Evolutionary conservation across 2,329 filamentous ascomycete genomes (phyloP).

Genomic region (Lecanicillium sp.): DNA sequence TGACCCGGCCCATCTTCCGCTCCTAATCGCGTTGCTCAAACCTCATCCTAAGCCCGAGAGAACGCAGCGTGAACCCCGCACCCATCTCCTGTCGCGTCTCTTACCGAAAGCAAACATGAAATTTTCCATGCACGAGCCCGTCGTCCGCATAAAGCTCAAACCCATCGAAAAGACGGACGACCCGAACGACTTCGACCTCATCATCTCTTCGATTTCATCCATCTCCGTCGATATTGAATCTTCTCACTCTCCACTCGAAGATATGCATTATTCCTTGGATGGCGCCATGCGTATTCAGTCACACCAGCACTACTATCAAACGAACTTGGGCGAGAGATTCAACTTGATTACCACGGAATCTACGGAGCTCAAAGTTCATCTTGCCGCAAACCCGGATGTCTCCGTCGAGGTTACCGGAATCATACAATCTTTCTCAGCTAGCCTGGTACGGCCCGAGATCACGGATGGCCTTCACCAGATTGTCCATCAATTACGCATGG

Average conservation of each 20-base stretch:
- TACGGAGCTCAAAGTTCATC: constrained; percentile 77
- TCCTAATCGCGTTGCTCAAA: constrained; percentile 71
- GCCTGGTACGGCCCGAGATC: constrained; percentile 87
- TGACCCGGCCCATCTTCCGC: constrained; percentile 83
- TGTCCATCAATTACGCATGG: constrained; percentile 70
- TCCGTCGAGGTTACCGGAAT: constrained; percentile 74
- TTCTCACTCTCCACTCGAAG: constrained; percentile 80
- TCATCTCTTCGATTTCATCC: constrained; percentile 92
- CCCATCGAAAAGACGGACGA: constrained; percentile 60
- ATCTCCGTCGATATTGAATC: constrained; percentile 91
- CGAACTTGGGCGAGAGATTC: constrained; percentile 72
- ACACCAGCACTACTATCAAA: constrained; percentile 92
- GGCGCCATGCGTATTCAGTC: constrained; percentile 78
- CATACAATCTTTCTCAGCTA: constrained; percentile 80
- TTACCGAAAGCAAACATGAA: constrained; percentile 93
- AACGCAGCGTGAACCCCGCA: constrained; percentile 40
- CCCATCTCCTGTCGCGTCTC: constrained; percentile 78
- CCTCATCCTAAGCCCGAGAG: constrained; percentile 36
- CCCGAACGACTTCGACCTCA: constrained; percentile 82
- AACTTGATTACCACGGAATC: constrained; percentile 84
- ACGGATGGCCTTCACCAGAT: constrained; percentile 90
- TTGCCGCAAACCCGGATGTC: constrained; percentile 80
- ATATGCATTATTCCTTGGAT: constrained; percentile 79
- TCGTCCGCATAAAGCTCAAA: constrained; percentile 81
- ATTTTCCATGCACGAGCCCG: constrained; percentile 93